phyloP scores from a whole-genome alignment of 352 stramenopile genomes.

The Phytophthora pluvialis region DNA sequence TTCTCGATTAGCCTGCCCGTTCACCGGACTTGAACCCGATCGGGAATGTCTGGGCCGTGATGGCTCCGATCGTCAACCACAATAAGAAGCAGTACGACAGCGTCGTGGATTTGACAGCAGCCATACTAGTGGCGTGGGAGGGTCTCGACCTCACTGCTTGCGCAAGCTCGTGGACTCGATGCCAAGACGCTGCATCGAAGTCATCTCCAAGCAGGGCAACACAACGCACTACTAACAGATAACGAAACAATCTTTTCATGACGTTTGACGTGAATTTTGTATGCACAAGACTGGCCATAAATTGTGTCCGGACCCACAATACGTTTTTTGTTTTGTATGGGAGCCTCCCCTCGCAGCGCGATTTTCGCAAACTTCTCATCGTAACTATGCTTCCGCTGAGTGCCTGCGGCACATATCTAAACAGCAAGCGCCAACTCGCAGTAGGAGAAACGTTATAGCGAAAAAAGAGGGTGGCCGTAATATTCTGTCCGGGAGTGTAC shows the following conservation, averaged over 20 bases:
- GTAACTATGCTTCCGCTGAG: not conserved
- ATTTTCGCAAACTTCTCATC: not conserved
- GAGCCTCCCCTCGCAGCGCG: not conserved
- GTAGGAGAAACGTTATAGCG: no score
- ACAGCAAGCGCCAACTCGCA: conserved; percentile 21
- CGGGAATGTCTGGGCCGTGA: not conserved
- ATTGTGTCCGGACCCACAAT: not conserved
- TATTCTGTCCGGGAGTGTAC: conserved; percentile 36
- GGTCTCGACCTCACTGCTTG: not conserved
- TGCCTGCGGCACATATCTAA: not conserved
- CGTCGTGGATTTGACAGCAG: not conserved
- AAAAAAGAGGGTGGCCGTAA: not conserved
- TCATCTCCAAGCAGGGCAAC: not conserved
- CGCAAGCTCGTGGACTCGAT: not conserved
- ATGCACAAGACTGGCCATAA: not conserved
- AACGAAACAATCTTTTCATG: not conserved
- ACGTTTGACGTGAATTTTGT: not conserved
- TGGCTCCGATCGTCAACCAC: not conserved
- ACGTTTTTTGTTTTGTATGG: not conserved
- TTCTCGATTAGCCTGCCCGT: not conserved
- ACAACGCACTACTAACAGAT: not conserved
- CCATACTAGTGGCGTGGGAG: not conserved
- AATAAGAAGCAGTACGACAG: not conserved
- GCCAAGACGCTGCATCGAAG: not conserved
- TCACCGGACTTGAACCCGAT: not conserved